Percentiles rank a stretch among this genome's conserved stretches.
Evolutionary conservation across 495 filamentous ascomycete species (phyloP).

Genomic region (Lophiostoma macrostomum): DNA sequence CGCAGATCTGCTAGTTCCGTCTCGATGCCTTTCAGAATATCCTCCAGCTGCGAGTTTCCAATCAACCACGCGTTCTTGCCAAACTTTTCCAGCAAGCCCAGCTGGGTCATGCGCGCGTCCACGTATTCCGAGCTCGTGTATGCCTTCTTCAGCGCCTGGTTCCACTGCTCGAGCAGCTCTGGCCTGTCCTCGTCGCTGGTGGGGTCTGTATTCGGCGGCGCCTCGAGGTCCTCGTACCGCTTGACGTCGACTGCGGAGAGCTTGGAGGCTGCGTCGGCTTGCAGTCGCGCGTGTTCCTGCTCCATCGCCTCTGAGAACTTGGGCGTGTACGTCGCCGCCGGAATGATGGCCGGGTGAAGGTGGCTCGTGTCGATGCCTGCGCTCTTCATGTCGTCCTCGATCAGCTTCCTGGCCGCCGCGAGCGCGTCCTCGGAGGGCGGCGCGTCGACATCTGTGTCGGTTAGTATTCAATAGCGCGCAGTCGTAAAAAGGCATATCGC

Average conservation of each 20-base stretch:
- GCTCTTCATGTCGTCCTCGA: constrained; percentile 56
- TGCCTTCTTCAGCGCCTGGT: constrained; percentile 44
- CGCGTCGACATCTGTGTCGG: constrained; percentile 33
- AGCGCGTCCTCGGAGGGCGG: constrained; percentile 70
- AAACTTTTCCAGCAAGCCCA: constrained; percentile 70
- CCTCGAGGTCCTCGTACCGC: constrained; percentile 71
- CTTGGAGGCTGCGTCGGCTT: constrained; percentile 46
- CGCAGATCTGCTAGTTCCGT: constrained; percentile 66
- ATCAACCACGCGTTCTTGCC: constrained; percentile 92
- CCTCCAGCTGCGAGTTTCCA: constrained; percentile 74
- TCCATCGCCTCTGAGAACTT: constrained; percentile 60
- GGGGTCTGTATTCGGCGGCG: constrained; percentile 33
- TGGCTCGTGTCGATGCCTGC: constrained; percentile 45
- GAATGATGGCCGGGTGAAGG: constrained; percentile 44
- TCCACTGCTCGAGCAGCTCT: constrained; percentile 34
- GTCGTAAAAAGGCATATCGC: no score
- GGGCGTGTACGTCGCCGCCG: constrained; percentile 37
- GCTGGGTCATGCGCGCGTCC: constrained; percentile 60
- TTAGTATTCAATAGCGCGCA: background rate
- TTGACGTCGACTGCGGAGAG: constrained; percentile 65
- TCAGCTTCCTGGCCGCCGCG: constrained; percentile 53
- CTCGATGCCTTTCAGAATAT: constrained; percentile 68
- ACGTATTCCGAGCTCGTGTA: constrained; percentile 69
- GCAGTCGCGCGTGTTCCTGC: constrained; percentile 60
- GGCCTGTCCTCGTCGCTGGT: constrained; percentile 31